phyloP scores from a whole-genome alignment of 176 grass and related monocot genomes.

The barley (Hordeum vulgare) region MorexV3_pseudomolecules_assembly NC_058522.1:91497817-91498316 shows the following conservation, averaged over 20 bases:
- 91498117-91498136: conserved; percentile 96
- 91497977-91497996: conserved; percentile 45
- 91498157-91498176: conserved; percentile 78
- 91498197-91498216: conserved; percentile 6
- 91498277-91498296: conserved; percentile 73
- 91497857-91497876: conserved; percentile 79
- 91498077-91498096: conserved; percentile 70
- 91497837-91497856: conserved; percentile 5
- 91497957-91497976: conserved; percentile 39
- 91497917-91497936: conserved; percentile 58
- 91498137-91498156: conserved; percentile 89
- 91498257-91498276: conserved; percentile 92
- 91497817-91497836: neutral
- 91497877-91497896: conserved; percentile 85
- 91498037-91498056: conserved; percentile 89
- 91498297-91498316: conserved; percentile 32
- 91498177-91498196: conserved; percentile 28
- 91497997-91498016: conserved; percentile 62
- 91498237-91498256: conserved; percentile 95
- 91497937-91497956: conserved; percentile 62
- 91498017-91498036: conserved; percentile 70
- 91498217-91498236: conserved; percentile 52
- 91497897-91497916: conserved; percentile 48
- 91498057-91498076: conserved; percentile 93
- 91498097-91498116: conserved; percentile 81